Base-by-base conservation (phyloP, 2,329 filamentous ascomycete species). In the Lachnellula willkommii region DNA sequence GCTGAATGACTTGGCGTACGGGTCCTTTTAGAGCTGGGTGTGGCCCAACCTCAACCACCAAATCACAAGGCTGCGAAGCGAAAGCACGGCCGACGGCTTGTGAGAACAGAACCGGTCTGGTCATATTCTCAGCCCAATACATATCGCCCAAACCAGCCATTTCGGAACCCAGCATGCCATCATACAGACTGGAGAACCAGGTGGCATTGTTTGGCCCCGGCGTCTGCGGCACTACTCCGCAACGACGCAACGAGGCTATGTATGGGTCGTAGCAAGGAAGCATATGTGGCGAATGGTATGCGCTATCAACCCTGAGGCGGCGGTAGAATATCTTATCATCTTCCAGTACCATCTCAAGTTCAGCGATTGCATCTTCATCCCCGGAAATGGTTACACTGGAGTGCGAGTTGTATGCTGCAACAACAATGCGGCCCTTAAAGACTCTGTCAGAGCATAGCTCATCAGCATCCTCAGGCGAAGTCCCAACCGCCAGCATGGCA, bases 61-160 rank as follows among this genome's bases (percentile, higher is more conserved):
- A 20, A 20, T 20, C 20, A 20, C 20, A 20, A 20, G 20, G 20
- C 20, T 20, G 20, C 20, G 20, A 20, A 20, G 20, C 20, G 20
- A 20, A 20, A 20, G 20, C 20, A 20, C 20, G 20, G 20, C 20
- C 2, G 20, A 20, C 20, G 5, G 65, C 62, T 15, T 57, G 14
- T 2, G 22, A 43, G 42, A 35, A 57, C 5, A 42, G 12, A 11
- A 55, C 56, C 20, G 39, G 20, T 32, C 12, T 59, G 52, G 28
- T 55, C 63, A 79, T 65, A 53, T 79, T 79, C 5, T 67, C 60
- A 1, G 22, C 24, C 57, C 57, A 60, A 24, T 60, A 79, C 20
- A 20, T 20, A 20, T 20, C 20, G 20, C 20, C 20, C 20, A 20
- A 20, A 20, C 20, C 20, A 20, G 20, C 20, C 20, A 20, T 20